A percentile compares a stretch with the other conserved stretches of the same genome.
Conservation (phyloP, 306 rosid genomes). For the Calophaca sinica region DNA sequence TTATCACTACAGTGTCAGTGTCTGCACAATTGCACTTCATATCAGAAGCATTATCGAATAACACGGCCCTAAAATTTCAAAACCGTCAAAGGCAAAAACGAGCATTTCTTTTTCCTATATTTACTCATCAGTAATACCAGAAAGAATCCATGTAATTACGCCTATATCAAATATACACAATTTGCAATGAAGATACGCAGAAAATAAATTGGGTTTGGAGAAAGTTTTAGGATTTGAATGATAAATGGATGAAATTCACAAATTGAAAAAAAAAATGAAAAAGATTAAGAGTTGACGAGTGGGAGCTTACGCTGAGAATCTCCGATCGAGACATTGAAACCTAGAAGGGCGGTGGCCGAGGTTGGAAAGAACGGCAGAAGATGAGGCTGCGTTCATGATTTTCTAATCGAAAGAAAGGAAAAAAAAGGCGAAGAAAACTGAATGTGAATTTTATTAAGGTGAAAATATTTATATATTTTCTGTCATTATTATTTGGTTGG, state of each 20-base stretch:
- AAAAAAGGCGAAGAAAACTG: not conserved
- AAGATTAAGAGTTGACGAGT: not conserved
- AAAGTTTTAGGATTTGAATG: not conserved
- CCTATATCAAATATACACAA: not conserved
- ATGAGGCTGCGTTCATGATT: conserved; percentile 50
- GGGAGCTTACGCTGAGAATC: conserved; percentile 54
- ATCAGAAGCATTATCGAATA: not conserved
- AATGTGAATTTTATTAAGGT: not conserved
- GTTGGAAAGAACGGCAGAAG: conserved; percentile 51
- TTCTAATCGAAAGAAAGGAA: not conserved
- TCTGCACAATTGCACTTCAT: not conserved
- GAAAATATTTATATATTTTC: not conserved
- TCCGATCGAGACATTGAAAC: conserved; percentile 44
- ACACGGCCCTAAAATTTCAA: not conserved
- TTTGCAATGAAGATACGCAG: not conserved
- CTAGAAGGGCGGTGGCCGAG: conserved; percentile 38
- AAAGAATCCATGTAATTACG: not conserved
- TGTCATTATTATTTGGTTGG: not conserved
- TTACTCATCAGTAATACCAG: not conserved
- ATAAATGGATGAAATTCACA: not conserved
- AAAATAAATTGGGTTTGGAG: not conserved
- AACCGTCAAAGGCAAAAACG: not conserved
- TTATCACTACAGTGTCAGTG: not conserved
- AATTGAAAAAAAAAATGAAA: not conserved
- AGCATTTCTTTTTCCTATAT: not conserved